These are phyloP conservation scores for Colletotrichum lentis DNA, from an alignment of 2,329 filamentous ascomycete genomes.

Conservation along the genomic window DNA sequence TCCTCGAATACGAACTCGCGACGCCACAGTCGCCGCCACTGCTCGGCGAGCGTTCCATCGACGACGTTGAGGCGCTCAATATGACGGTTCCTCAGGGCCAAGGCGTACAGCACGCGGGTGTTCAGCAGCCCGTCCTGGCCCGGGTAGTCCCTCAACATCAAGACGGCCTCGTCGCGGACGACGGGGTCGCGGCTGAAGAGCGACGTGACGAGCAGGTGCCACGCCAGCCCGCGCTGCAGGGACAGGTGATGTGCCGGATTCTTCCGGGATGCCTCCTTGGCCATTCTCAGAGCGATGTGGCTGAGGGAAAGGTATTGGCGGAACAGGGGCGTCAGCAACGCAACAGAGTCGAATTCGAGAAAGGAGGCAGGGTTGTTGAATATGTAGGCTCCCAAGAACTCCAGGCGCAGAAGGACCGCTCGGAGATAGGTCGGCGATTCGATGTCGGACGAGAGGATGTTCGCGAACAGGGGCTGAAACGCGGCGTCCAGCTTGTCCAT, in stretches of 20 bases:
- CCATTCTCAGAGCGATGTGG: conserved; percentile 41
- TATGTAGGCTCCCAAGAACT: conserved; percentile 42
- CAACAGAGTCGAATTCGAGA: conserved; percentile 39
- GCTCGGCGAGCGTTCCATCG: conserved; percentile 44
- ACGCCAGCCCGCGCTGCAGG: conserved; percentile 45
- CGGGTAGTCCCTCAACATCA: conserved; percentile 47
- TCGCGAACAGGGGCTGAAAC: conserved; percentile 48
- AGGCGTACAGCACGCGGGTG: conserved; percentile 42
- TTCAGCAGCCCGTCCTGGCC: conserved; percentile 48
- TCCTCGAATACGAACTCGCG: conserved; percentile 49
- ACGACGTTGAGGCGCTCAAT: conserved; percentile 44
- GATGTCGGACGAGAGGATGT: conserved; percentile 42
- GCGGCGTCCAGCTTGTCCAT: conserved; percentile 42
- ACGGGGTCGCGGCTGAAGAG: conserved; percentile 47
- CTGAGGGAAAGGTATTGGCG: conserved; percentile 48
- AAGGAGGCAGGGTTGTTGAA: conserved; percentile 45
- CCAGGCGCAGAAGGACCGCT: conserved; percentile 47
- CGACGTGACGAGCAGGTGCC: conserved; percentile 40
- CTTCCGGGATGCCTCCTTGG: conserved; percentile 25
- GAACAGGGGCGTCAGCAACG: conserved; percentile 43
- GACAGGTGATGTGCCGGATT: conserved; percentile 43
- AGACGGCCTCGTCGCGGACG: conserved; percentile 45
- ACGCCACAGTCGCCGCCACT: conserved; percentile 46
- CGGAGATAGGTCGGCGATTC: conserved; percentile 44
- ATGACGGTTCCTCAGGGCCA: conserved; percentile 42